Evolutionary conservation across 202 grass and related monocot genomes (phyloP), one percentile per base, ranked within the genome.

Genomic region (Digitaria exilis): DNA sequence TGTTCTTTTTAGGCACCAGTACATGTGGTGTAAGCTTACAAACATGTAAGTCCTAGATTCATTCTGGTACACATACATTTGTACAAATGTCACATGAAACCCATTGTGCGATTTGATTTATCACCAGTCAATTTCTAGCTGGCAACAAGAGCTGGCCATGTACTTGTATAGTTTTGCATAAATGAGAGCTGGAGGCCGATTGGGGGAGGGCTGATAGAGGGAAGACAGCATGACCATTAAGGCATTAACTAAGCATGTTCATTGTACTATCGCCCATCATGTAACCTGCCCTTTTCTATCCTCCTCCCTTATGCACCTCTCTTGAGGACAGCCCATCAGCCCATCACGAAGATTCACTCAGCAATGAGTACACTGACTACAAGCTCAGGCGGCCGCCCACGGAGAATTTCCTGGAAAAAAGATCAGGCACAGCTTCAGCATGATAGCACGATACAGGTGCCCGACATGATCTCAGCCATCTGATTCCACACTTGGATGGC

Each of bases 191-290:
- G 61, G 62, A 76, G 18, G 54, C 12, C 29, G 2, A 37, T 44
- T 60, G 51, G 79, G 35, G 35, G 25, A 17, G 50, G 25, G 34
- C n/a, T 71, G 66, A 60, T 17, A 60, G 69, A 82, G 31, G 66
- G 64, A 78, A 31, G 61, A 57, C 5, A 22, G 39, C 75, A 62
- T 88, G 81, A 69, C 50, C 51, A 84, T 79, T 45, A 78, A 60
- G 50, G 73, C 79, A 82, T 67, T 86, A 86, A 84, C 69, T 84
- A 87, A 69, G 69, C 80, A 90, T 75, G 76, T 87, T 72, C 64
- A 85, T 66, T 66, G 78, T 63, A 76, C 54, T 70, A 35, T 30
- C 50, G 21, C 55, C 81, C 76, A 69, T 69, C 54, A 76, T 66
- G 21, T 70, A 18, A 63, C 37, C 18, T 21, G 56, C 25, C n/a